Evolutionary conservation across 306 rosid species (phyloP), one percentile per base, ranked within the genome.

Genomic region (Dicorynia guianensis): DNA sequence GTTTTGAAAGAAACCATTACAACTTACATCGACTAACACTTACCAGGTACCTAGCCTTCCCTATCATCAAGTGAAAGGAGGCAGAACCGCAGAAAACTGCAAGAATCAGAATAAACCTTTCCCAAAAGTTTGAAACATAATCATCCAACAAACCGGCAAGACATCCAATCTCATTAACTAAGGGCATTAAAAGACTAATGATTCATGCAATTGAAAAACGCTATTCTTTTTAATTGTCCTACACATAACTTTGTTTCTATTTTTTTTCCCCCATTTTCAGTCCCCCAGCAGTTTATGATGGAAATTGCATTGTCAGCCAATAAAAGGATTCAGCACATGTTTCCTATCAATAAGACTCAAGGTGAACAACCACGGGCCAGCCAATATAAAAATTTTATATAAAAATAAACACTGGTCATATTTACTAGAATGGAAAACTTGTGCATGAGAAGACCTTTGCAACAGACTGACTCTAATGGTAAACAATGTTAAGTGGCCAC

Each of bases 281-380:
- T 46, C 30, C 60, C 71, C 49, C 34, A 9, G 50, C 47, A 17
- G 6, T 2, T 5, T 1, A 0, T 15, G 19, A 75, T 14, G 64
- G 57, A 58, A 54, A 75, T 56, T 47, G 13, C 67, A 55, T 55
- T 35, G 62, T 49, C 78, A 25, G 30, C 44, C 58, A 40, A 4
- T 0, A 49, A 58, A 70, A 17, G 47, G 68, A 48, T 66, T 80
- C 63, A 36, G 63, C 13, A 52, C 46, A 44, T 50, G 40, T 69
- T 76, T 54, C 40, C 59, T 58, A 76, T 10, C 40, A 69, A 25
- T 18, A 69, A 15, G 62, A 18, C 61, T 76, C 84, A 69, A 40
- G 63, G 63, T 69, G 48, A 69, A 25, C 67, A 15, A 68, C 15
- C 76, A 50, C 33, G 19, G 9, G 30, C 12, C 19, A 55, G 48